Conservation (phyloP, 2,329 filamentous ascomycete species). For the Penicillium sp. region DNA sequence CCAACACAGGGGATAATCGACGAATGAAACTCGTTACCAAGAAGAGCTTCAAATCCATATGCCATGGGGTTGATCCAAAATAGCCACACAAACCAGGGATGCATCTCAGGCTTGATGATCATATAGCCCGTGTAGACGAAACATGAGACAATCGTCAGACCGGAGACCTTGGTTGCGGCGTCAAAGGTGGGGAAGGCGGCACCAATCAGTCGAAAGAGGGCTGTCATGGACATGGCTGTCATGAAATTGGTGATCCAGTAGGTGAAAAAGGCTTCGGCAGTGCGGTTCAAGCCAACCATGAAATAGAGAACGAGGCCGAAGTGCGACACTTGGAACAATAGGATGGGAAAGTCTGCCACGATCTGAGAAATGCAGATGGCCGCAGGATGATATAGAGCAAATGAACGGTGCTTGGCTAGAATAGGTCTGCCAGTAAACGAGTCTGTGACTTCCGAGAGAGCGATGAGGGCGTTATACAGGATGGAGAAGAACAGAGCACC, state of each 20-base stretch:
- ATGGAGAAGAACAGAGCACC: neutral
- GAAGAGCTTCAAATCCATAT: neutral
- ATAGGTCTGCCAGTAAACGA: neutral
- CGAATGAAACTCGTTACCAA: neutral
- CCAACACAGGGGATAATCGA: neutral
- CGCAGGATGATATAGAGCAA: slow-evolving; percentile 31
- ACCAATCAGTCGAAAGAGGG: neutral
- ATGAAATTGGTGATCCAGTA: neutral
- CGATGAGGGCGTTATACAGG: neutral
- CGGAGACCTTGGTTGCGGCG: neutral
- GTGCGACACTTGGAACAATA: slow-evolving; percentile 49
- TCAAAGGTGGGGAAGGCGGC: neutral
- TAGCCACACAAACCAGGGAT: neutral
- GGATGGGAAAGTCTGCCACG: slow-evolving; percentile 41
- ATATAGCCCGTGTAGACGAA: neutral
- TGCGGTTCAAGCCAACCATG: slow-evolving; percentile 18
- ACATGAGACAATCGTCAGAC: neutral
- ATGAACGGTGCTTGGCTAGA: neutral
- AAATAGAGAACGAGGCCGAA: slow-evolving; percentile 54
- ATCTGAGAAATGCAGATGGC: slow-evolving; percentile 32
- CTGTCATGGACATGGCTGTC: neutral
- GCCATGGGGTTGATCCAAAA: neutral
- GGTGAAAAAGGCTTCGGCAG: neutral
- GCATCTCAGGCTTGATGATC: neutral
- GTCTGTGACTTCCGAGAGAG: neutral